Percentiles rank a stretch among this genome's conserved stretches.
Conservation (phyloP, 192 early-diverging fungal species). For the Funneliformis geosporum region DNA sequence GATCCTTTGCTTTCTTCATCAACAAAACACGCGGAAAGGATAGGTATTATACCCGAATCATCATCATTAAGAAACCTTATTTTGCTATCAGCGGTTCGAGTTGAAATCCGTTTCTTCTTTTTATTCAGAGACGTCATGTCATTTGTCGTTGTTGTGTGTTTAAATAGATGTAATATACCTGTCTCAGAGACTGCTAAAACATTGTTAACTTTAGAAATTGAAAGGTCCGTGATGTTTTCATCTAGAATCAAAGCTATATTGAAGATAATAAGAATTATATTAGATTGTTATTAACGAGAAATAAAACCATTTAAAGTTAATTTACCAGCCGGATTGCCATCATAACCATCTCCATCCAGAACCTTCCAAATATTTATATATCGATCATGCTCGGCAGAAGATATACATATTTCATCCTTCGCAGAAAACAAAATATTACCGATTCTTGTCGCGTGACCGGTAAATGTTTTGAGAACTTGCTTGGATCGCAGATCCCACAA, state of each 20-base stretch:
- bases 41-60: constrained; percentile 43
- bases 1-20: constrained; percentile 26
- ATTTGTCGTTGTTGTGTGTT: constrained; percentile 43
- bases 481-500: constrained; percentile 53
- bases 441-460: constrained; percentile 55
- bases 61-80: constrained; percentile 49
- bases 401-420: constrained; percentile 51
- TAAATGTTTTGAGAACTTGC: constrained; percentile 51
- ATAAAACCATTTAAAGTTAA: background rate
- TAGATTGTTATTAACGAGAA: background rate
- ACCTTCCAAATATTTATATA: constrained; percentile 61
- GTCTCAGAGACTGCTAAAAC: constrained; percentile 57
- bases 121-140: constrained; percentile 38
- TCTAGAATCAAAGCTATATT: constrained; percentile 50
- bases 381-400: constrained; percentile 52
- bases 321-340: constrained; percentile 47
- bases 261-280: background rate
- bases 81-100: constrained; percentile 43
- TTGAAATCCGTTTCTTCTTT: constrained; percentile 52
- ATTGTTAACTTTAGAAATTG: constrained; percentile 46
- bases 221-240: constrained; percentile 48
- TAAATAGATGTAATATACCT: constrained; percentile 53
- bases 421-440: constrained; percentile 50
- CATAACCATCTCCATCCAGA: constrained; percentile 40
- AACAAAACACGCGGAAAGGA: constrained; percentile 50